These are phyloP conservation scores for Hondaea fermentalgiana DNA, from an alignment of 108 stramenopile genomes.

Conservation along the genomic window DNA sequence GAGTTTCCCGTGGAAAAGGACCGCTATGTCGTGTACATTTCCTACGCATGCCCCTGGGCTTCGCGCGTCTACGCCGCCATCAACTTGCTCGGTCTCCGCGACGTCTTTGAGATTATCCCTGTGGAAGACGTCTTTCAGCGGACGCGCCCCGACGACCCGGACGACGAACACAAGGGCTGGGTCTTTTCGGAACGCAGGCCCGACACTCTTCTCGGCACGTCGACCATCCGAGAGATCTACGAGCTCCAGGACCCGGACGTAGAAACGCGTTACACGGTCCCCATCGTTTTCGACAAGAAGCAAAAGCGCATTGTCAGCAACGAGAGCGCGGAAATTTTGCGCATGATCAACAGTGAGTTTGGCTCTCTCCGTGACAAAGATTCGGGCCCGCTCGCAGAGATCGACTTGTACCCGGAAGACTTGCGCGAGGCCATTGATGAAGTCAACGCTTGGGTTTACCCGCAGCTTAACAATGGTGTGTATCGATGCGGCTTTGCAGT, in stretches of 20 bases:
- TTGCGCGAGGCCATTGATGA: conserved; percentile 62
- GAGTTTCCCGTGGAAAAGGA: conserved; percentile 26
- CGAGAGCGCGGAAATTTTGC: conserved; percentile 79
- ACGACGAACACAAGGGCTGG: conserved; percentile 82
- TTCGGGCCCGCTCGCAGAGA: conserved; percentile 46
- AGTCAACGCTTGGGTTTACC: conserved; percentile 79
- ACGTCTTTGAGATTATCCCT: conserved; percentile 64
- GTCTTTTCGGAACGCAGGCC: conserved; percentile 50
- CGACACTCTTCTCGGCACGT: conserved; percentile 37
- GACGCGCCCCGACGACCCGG: conserved; percentile 55
- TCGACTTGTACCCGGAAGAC: conserved; percentile 78
- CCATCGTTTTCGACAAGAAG: conserved; percentile 81
- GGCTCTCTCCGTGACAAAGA: conserved; percentile 39
- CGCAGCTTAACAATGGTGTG: conserved; percentile 86
- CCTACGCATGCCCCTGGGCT: conserved; percentile 53
- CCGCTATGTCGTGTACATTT: conserved; percentile 51
- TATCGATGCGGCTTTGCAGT: conserved; percentile 89
- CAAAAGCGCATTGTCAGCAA: conserved; percentile 84
- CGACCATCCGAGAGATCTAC: conserved; percentile 69
- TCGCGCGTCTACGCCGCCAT: conserved; percentile 70
- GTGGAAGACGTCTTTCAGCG: conserved; percentile 73
- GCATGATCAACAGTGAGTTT: conserved; percentile 83
- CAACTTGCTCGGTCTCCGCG: conserved; percentile 75
- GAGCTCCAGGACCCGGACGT: conserved; percentile 49
- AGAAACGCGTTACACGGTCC: background rate